phyloP scores from a whole-genome alignment of 768 basidiomycete species.

The Daedaleopsis nitida region DNA sequence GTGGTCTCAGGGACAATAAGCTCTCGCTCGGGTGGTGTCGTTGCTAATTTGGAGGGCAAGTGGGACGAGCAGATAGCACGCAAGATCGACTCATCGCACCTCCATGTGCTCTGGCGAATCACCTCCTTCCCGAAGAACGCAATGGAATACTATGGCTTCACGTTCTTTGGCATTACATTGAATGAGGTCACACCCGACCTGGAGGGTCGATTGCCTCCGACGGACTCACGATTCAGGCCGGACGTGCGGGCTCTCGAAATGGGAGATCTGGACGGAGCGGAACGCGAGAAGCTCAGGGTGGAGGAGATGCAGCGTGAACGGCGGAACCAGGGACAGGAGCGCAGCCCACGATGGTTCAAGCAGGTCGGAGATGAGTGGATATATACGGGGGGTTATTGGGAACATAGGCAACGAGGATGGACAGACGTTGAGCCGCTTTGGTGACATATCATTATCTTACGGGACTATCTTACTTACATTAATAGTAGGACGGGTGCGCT shows the following conservation, averaged over 20 bases:
- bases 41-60: slow-evolving; percentile 78
- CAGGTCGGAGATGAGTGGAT: slow-evolving; percentile 70
- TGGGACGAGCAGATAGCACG: slow-evolving; percentile 87
- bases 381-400: slow-evolving; percentile 85
- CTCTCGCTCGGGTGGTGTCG: slow-evolving; percentile 52
- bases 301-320: slow-evolving; percentile 80
- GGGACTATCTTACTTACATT: slow-evolving; percentile 15
- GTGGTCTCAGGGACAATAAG: slow-evolving; percentile 65
- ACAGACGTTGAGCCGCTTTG: slow-evolving; percentile 61
- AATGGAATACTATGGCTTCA: slow-evolving; percentile 81
- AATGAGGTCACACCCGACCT: slow-evolving; percentile 79
- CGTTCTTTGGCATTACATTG: slow-evolving; percentile 73
- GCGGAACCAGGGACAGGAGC: slow-evolving; percentile 59
- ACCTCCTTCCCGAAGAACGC: slow-evolving; percentile 72
- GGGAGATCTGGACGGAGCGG: slow-evolving; percentile 70
- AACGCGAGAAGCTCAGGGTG: slow-evolving; percentile 67
- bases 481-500: slow-evolving; percentile 13
- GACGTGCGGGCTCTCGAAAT: slow-evolving; percentile 85
- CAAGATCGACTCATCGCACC: slow-evolving; percentile 64
- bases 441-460: slow-evolving; percentile 42
- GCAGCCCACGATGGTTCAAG: slow-evolving; percentile 75
- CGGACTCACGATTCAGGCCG: slow-evolving; percentile 80
- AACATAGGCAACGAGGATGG: slow-evolving; percentile 67
- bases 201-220: slow-evolving; percentile 64
- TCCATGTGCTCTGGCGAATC: slow-evolving; percentile 78